Conservation (phyloP, 2,329 filamentous ascomycete species). For the Ascochyta clinopodiicola region DNA sequence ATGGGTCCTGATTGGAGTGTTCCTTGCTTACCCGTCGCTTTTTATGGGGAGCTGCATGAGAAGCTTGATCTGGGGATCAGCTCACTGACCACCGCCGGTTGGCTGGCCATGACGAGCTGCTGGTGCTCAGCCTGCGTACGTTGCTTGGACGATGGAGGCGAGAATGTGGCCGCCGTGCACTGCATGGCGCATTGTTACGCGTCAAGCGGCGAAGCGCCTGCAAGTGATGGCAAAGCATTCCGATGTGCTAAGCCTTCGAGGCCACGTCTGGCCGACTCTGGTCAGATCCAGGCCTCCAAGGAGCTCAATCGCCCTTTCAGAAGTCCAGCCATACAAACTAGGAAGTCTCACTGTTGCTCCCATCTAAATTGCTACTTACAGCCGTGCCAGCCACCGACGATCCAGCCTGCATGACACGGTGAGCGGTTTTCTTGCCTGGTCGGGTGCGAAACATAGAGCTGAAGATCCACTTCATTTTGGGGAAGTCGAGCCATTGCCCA, state of each 20-base stretch:
- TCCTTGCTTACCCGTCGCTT: conserved; percentile 25
- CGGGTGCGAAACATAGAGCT: background rate
- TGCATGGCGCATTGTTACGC: conserved; percentile 18
- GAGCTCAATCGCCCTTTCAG: conserved; percentile 3
- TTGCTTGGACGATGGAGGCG: conserved; percentile 23
- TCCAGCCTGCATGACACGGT: conserved; percentile 22
- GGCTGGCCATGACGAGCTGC: conserved; percentile 28
- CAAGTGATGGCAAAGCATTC: conserved; percentile 18
- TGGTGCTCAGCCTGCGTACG: conserved; percentile 22
- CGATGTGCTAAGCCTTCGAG: conserved; percentile 12
- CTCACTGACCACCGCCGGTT: conserved; percentile 11
- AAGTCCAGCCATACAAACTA: conserved; percentile 1
- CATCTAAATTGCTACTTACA: conserved; percentile 8
- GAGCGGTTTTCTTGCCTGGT: conserved; percentile 6
- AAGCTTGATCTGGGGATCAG: conserved; percentile 29
- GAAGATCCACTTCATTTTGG: conserved; percentile 11
- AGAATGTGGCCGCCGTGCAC: conserved; percentile 20
- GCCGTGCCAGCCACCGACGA: conserved; percentile 14
- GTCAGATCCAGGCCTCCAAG: conserved; percentile 11
- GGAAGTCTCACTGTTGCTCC: background rate
- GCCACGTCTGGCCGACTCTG: conserved; percentile 1
- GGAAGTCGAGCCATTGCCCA: conserved; percentile 3
- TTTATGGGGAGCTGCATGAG: conserved; percentile 14
- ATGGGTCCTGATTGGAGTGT: conserved; percentile 22
- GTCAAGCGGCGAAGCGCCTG: conserved; percentile 19